Evolutionary conservation across 441 rosid species (phyloP).

Genomic region (Gossypium laxum): DNA sequence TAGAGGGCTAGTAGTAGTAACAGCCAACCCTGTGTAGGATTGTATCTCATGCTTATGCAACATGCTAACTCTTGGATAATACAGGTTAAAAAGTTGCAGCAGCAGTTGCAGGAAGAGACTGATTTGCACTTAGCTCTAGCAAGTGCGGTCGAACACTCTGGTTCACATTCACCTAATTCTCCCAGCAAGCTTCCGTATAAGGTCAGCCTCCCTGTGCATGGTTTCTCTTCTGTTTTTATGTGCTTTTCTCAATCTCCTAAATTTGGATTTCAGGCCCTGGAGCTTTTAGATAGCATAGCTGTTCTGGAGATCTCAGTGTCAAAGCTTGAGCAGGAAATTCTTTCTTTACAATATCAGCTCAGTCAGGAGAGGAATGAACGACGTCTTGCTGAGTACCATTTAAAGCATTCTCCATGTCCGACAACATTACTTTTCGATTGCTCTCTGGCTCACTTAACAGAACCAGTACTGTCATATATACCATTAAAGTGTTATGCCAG

Average conservation of each 20-base stretch:
- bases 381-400: conserved; percentile 50
- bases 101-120: conserved; percentile 66
- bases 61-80: conserved; percentile 16
- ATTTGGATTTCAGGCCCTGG: conserved; percentile 48
- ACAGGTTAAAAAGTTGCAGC: conserved; percentile 65
- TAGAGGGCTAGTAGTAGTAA: neutral
- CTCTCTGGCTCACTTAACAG: conserved; percentile 27
- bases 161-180: conserved; percentile 38
- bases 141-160: conserved; percentile 54
- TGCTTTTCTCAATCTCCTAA: conserved; percentile 13
- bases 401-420: conserved; percentile 36
- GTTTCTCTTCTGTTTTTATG: conserved; percentile 10
- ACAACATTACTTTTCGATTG: conserved; percentile 23
- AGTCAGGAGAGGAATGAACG: conserved; percentile 81
- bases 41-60: neutral
- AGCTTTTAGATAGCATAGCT: conserved; percentile 66
- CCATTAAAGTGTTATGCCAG: neutral
- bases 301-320: conserved; percentile 58
- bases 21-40: neutral
- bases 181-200: conserved; percentile 57
- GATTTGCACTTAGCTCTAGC: conserved; percentile 53
- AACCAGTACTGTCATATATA: conserved; percentile 30
- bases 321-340: conserved; percentile 72
- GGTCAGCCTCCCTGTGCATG: conserved; percentile 29
- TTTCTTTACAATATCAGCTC: conserved; percentile 57